Conservation (phyloP, 768 basidiomycete genomes). For the Kwoniella newhampshirensis region DNA sequence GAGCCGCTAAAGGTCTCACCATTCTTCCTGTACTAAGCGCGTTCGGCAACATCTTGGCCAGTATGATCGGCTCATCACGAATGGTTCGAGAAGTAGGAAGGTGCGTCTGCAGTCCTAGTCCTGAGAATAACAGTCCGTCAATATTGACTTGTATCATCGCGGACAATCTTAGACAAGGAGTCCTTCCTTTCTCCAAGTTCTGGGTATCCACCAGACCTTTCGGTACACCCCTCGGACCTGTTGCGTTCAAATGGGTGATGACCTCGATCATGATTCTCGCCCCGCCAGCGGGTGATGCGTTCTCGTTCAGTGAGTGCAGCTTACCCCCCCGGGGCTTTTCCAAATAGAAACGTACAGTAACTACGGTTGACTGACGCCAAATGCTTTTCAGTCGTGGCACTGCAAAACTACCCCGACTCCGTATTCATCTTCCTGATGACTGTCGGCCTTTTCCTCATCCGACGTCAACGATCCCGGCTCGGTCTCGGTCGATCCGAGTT, state of each 20-base stretch:
- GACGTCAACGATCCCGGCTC: constrained; percentile 40
- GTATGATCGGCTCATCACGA: constrained; percentile 56
- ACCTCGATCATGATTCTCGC: constrained; percentile 61
- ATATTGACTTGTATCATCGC: constrained; percentile 14
- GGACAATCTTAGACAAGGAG: constrained; percentile 60
- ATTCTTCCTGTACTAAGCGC: constrained; percentile 32
- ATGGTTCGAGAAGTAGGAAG: constrained; percentile 59
- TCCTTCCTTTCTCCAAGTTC: constrained; percentile 62
- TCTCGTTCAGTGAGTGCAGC: constrained; percentile 61
- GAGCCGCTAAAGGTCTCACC: constrained; percentile 31
- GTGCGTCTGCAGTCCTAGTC: too few relatives aligned
- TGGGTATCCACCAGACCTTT: constrained; percentile 74
- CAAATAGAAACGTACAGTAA: too few relatives aligned
- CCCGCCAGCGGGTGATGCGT: constrained; percentile 72
- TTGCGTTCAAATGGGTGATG: constrained; percentile 65
- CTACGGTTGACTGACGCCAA: neutral
- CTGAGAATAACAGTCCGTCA: too few relatives aligned
- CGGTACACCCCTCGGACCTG: constrained; percentile 64
- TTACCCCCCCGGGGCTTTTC: too few relatives aligned
- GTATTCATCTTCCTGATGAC: constrained; percentile 48
- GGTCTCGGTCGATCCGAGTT: constrained; percentile 38
- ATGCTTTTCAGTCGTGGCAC: constrained; percentile 20
- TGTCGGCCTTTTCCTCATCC: constrained; percentile 51
- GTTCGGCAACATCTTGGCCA: constrained; percentile 25
- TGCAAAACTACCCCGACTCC: constrained; percentile 29